Evolutionary conservation across 352 stramenopile species (phyloP), one percentile per base, ranked within the genome.

Genomic region (Phytophthora ohioensis): DNA sequence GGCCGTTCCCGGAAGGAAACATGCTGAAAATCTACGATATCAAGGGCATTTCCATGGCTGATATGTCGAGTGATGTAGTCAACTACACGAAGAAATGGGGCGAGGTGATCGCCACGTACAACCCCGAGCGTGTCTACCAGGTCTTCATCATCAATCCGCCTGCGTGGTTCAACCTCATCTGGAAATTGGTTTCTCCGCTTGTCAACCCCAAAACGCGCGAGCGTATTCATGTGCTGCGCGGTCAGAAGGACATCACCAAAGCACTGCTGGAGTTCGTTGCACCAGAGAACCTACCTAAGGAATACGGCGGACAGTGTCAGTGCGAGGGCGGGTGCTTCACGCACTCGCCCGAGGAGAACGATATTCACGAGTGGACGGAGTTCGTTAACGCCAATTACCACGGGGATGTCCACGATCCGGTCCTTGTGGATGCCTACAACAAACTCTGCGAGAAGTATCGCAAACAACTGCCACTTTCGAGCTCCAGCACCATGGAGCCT

Each of bases 81-180:
- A 80, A 79, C 31, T 93, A 90, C 69, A 90, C 79, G 15, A 93
- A 93, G 60, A 81, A 85, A 35, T 76, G 85, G 51, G 84, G 82
- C 15, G 72, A 85, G 46, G 80, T 81, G 43, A 69, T 85, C n/a
- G 85, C 79, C 43, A 76, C 83, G 46, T 91, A 93, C 79, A 91
- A 93, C 64, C 84, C 86, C 3, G 86, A 93, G 66, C 82, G 86
- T 15, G 79, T 91, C 4, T 90, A 82, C 58, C 82, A 92, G 34
- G 67, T 92, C 8, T 90, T 93, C 54, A 86, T 93, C 68, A 55
- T 93, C 47, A 92, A 93, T 61, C 82, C 82, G 10, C 86, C 86
- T 30, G 64, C 73, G 9, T 93, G 86, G 86, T 93, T 93, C 53
- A 90, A 88, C 57, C 77, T 93, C 32, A 92, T 93, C 49, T 93